Evolutionary conservation across 306 rosid species (phyloP).

Genomic region (Pterocarpus santalinus): DNA sequence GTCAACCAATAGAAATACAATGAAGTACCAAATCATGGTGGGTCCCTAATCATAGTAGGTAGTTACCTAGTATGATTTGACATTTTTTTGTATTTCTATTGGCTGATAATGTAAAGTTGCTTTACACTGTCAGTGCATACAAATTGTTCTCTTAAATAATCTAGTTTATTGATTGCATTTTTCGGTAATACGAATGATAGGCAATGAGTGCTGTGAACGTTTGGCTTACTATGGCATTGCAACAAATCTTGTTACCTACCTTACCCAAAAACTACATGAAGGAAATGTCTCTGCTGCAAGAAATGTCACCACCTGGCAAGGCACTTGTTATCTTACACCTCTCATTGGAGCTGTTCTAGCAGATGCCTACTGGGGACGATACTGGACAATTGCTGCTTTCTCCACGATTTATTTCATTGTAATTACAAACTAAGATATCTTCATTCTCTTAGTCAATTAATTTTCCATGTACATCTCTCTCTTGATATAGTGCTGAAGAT

Average conservation of each 20-base stretch:
- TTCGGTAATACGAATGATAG: conserved; percentile 54
- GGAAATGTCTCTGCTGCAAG: conserved; percentile 94
- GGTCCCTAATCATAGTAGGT: no score
- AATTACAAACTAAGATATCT: conserved; percentile 46
- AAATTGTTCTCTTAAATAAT: not conserved
- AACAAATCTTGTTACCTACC: conserved; percentile 93
- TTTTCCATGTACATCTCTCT: conserved; percentile 15
- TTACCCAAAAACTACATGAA: conserved; percentile 80
- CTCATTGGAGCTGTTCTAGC: conserved; percentile 95
- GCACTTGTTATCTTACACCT: conserved; percentile 98
- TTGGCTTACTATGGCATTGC: conserved; percentile 97
- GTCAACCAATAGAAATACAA: no score
- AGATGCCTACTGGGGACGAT: conserved; percentile 99
- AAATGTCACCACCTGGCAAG: conserved; percentile 96
- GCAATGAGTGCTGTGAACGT: conserved; percentile 92
- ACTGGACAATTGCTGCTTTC: conserved; percentile 93
- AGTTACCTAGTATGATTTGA: no score
- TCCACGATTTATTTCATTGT: conserved; percentile 85
- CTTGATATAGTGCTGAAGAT: conserved; percentile 38
- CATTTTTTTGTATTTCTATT: no score
- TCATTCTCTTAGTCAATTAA: conserved; percentile 18
- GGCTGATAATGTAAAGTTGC: no score
- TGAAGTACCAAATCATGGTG: no score
- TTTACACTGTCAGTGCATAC: no score
- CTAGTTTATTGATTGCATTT: conserved; percentile 5